These are phyloP conservation scores for Bruguiera hainesii DNA, from an alignment of 441 rosid species.

Conservation along the genomic window DNA sequence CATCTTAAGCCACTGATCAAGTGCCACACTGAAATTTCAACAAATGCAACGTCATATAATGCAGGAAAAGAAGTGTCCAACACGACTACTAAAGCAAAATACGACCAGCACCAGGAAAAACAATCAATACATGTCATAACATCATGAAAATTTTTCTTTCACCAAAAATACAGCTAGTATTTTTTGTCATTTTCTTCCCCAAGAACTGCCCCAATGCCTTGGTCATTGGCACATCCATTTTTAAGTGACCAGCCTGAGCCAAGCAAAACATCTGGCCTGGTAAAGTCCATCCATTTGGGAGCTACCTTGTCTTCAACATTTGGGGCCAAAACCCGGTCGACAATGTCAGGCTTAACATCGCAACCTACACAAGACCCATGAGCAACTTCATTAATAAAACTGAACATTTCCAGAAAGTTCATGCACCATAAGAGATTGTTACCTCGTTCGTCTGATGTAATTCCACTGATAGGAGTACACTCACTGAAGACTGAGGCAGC, in stretches of 20 bases:
- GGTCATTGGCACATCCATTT: conserved; percentile 52
- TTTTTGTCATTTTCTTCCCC: conserved; percentile 65
- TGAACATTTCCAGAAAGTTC: background rate
- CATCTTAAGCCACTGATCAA: too few species aligned
- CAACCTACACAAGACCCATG: conserved; percentile 28
- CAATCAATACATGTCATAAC: too few species aligned
- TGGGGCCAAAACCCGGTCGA: conserved; percentile 44
- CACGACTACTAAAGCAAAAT: too few species aligned
- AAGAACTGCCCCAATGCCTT: conserved; percentile 42
- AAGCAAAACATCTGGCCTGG: conserved; percentile 62
- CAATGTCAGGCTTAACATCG: conserved; percentile 49
- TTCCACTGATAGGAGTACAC: conserved; percentile 48
- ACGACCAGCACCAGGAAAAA: too few species aligned
- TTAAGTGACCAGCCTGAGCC: conserved; percentile 68
- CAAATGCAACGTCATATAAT: too few species aligned
- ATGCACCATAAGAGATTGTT: background rate
- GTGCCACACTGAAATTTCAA: too few species aligned
- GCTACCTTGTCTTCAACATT: conserved; percentile 36
- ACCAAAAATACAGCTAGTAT: conserved; percentile 32
- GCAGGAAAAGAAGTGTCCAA: too few species aligned
- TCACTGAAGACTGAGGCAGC: conserved; percentile 60
- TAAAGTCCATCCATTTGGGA: conserved; percentile 27
- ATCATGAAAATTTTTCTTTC: too few species aligned
- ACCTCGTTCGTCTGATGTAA: background rate
- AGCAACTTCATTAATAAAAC: conserved; percentile 1